Evolutionary conservation across 805 yeast genomes (phyloP).

Genomic region (Candida namnaoensis): DNA sequence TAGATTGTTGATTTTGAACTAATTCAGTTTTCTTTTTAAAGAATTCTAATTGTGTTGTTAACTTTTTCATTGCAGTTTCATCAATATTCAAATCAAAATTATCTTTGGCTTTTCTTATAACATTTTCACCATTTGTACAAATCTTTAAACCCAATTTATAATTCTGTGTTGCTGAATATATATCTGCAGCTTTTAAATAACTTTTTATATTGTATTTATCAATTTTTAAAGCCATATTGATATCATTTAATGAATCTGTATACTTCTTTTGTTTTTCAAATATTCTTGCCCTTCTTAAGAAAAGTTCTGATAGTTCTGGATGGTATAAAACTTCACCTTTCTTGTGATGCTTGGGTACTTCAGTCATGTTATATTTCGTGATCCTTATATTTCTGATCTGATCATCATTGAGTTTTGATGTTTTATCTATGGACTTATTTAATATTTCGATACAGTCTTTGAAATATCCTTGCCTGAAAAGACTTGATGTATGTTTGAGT

Average conservation of each 20-base stretch:
- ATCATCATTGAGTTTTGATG: no score
- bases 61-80: conserved; percentile 1
- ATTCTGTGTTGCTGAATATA: conserved; percentile 3
- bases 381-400: no score
- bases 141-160: conserved; percentile 3
- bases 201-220: conserved; percentile 18
- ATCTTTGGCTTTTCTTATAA: conserved; percentile 6
- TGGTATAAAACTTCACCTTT: conserved; percentile 6
- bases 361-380: no score
- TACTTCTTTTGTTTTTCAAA: conserved; percentile 8
- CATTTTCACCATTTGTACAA: conserved; percentile 5
- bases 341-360: no score
- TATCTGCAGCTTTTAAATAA: conserved; percentile 11
- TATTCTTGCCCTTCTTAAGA: conserved; percentile 16
- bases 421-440: no score
- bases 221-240: conserved; percentile 6
- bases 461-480: no score
- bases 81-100: conserved; percentile 8
- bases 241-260: conserved; percentile 11
- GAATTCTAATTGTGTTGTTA: background rate
- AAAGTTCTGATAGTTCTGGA: conserved; percentile 12
- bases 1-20: background rate
- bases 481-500: no score
- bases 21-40: conserved; percentile 1
- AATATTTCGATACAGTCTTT: no score